Conservation (phyloP, 768 basidiomycete species). For the Ramaria rubella region DNA sequence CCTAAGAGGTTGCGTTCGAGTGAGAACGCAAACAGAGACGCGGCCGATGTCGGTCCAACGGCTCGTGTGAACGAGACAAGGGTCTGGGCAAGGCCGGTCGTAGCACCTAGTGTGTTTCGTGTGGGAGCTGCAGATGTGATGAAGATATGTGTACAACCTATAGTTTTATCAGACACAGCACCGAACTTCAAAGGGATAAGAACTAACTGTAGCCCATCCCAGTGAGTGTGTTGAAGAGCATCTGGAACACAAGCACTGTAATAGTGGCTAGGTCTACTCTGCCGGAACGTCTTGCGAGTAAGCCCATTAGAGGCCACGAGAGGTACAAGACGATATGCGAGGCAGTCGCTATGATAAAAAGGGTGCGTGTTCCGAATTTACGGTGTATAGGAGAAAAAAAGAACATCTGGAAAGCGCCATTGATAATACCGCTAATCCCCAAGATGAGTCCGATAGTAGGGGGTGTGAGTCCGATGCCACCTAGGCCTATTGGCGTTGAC, state of each 20-base stretch:
- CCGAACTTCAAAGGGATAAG: neutral
- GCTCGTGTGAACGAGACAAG: constrained; percentile 41
- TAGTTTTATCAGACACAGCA: no score
- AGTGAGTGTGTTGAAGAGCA: constrained; percentile 17
- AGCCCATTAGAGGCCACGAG: constrained; percentile 40
- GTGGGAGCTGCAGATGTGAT: constrained; percentile 26
- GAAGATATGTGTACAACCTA: constrained; percentile 28
- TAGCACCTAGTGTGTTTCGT: constrained; percentile 37
- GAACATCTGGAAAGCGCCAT: constrained; percentile 44
- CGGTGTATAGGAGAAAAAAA: constrained; percentile 36
- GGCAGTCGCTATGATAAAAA: constrained; percentile 34
- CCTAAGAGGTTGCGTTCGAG: constrained; percentile 40
- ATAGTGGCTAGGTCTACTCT: constrained; percentile 32
- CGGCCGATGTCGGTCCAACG: constrained; percentile 46
- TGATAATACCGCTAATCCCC: constrained; percentile 52
- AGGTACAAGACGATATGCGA: constrained; percentile 33
- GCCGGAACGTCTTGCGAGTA: constrained; percentile 26
- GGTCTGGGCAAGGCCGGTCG: constrained; percentile 52
- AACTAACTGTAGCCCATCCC: constrained; percentile 31
- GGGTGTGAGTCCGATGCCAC: constrained; percentile 53
- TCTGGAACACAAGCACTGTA: constrained; percentile 26
- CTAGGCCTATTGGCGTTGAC: constrained; percentile 66
- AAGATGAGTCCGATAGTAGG: constrained; percentile 55
- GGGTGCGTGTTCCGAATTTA: constrained; percentile 32
- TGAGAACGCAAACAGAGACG: constrained; percentile 57